These are phyloP conservation scores for Mycena vulgaris DNA, from an alignment of 768 basidiomycete species.

Conservation along the genomic window DNA sequence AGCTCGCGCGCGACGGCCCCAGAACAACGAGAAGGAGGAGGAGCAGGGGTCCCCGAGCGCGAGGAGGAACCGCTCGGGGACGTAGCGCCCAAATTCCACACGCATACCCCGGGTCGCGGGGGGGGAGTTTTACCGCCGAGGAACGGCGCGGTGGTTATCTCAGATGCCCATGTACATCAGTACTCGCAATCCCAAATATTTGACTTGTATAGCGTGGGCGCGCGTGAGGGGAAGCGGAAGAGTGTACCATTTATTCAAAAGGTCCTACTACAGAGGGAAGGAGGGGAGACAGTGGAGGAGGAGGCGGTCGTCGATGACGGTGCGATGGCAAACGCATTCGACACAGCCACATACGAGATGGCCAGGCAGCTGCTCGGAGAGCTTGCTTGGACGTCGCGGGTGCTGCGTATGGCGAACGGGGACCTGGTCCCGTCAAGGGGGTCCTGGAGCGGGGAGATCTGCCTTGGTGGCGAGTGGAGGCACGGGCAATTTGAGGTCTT, in stretches of 20 bases:
- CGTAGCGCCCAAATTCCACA: slow-evolving; percentile 12
- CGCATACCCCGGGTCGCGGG: slow-evolving; percentile 21
- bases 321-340: slow-evolving; percentile 30
- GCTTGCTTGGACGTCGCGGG: not conserved
- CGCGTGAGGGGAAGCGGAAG: not conserved
- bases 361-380: not conserved
- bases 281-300: not conserved
- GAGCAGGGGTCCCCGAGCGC: slow-evolving; percentile 29
- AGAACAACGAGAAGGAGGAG: not conserved
- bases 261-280: not conserved
- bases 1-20: slow-evolving; percentile 19
- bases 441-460: slow-evolving; percentile 32
- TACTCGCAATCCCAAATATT: slow-evolving; percentile 20
- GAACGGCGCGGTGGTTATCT: slow-evolving; percentile 11
- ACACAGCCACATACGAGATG: slow-evolving; percentile 11
- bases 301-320: slow-evolving; percentile 34
- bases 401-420: slow-evolving; percentile 39
- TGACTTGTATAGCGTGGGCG: slow-evolving; percentile 30
- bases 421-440: slow-evolving; percentile 26
- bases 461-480: slow-evolving; percentile 11
- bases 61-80: slow-evolving; percentile 30
- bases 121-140: slow-evolving; percentile 14
- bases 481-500: slow-evolving; percentile 37
- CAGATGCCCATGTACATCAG: slow-evolving; percentile 9
- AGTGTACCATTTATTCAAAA: slow-evolving; percentile 28